Base-by-base conservation (phyloP, 73 alveolate species). In the Paramecium sexaurelia region DNA sequence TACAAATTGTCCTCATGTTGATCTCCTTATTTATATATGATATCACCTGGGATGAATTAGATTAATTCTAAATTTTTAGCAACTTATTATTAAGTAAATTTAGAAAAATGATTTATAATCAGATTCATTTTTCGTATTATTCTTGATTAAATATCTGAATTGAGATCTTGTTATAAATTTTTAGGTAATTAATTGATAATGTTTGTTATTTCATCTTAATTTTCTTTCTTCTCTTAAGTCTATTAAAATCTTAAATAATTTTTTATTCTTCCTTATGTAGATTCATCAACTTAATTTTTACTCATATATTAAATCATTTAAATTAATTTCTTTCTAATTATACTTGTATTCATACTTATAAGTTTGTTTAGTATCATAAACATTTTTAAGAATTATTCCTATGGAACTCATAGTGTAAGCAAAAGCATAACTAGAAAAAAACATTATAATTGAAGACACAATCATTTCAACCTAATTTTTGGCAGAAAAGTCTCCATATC, bases 401-500 rank as follows among this genome's bases (percentile, higher is more conserved):
- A 88, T 88, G 10, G 85, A 68, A 69, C 73, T 88, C 69, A 88
- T 88, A 15, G 94, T 55, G 45, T 88, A 88, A 6, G 94, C 94
- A 69, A 61, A 88, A 10, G 73, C 91, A 41, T 84, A 88, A 51
- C 91, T 88, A 27, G 75, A 69, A 7, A 88, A 24, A 8, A 88
- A 68, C 94, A 88, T 88, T 13, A 82, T 68, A 5, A 67, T 20
- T 0, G 82, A 51, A 6, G 88, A 36, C 3, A 41, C 36, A n/a
- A 88, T 36, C 55, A 75, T 67, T 40, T 88, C 94, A 17, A 68
- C 9, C 7, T 75, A 45, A 69, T 88, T 88, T 22, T 37, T 22
- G n/a, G 94, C 88, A 9, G 84, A 39, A 8, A 88, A 26, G 26
- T 88, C 94, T 39, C 94, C 94, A 88, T 88, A 88, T 3, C 94